Conservation (phyloP, 495 filamentous ascomycete species). For the Penicillium robsamsonii region DNA sequence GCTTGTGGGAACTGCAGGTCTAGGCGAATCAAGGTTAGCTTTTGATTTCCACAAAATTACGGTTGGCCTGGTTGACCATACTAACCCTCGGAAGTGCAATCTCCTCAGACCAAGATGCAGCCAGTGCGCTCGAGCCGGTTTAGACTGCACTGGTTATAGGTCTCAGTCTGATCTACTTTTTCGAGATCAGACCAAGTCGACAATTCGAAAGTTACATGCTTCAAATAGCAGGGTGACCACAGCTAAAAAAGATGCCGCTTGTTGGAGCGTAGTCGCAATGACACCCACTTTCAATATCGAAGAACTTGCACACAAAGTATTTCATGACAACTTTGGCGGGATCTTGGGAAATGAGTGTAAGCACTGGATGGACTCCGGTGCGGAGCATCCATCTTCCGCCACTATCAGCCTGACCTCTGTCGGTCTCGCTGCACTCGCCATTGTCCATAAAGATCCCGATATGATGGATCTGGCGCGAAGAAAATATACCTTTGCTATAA, state of each 20-base stretch:
- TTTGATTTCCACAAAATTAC: not conserved
- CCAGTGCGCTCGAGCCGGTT: slow-evolving; percentile 3
- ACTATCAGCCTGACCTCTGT: slow-evolving; percentile 1
- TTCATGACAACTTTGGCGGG: not conserved
- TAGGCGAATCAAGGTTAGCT: not conserved
- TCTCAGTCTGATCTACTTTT: slow-evolving; percentile 1
- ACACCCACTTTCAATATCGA: not conserved
- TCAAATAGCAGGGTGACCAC: not conserved
- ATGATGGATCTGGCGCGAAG: slow-evolving; percentile 1
- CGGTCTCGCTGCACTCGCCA: not conserved
- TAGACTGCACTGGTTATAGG: not conserved
- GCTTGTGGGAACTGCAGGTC: slow-evolving; percentile 4
- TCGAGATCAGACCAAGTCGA: slow-evolving; percentile 5
- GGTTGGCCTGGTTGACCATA: not conserved
- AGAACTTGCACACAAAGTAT: not conserved
- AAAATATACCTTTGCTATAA: not conserved
- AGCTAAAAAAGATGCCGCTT: not conserved
- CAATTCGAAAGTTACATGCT: not conserved
- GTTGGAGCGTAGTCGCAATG: not conserved
- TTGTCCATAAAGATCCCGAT: slow-evolving; percentile 1
- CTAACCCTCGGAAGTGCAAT: slow-evolving; percentile 1
- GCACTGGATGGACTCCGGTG: not conserved
- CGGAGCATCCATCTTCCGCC: not conserved
- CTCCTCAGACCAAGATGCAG: slow-evolving; percentile 1
- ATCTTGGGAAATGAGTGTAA: not conserved